A percentile compares a stretch with the other conserved stretches of the same genome.
phyloP scores from a whole-genome alignment of 352 stramenopile genomes.

The Globisporangium emineosum region DNA sequence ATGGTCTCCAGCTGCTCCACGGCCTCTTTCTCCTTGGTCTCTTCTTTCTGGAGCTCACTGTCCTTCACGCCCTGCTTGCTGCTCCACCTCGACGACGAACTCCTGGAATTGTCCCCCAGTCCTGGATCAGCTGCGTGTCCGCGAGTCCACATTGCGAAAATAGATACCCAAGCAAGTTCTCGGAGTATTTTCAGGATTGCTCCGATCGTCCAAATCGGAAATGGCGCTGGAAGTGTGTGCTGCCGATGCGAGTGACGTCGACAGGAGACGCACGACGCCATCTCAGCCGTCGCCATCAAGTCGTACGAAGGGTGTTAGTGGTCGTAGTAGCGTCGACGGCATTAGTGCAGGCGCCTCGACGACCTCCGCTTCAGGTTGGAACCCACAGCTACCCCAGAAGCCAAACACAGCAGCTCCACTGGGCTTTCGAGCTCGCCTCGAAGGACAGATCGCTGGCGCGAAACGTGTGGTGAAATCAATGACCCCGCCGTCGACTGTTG shows the following conservation, averaged over 20 bases:
- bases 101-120: slow-evolving; percentile 68
- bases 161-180: too few species aligned
- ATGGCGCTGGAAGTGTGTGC: neutral
- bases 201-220: too few species aligned
- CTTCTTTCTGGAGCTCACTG: slow-evolving; percentile 30
- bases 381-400: neutral
- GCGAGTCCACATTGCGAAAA: slow-evolving; percentile 43
- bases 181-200: too few species aligned
- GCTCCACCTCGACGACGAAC: slow-evolving; percentile 56
- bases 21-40: slow-evolving; percentile 39
- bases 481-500: neutral
- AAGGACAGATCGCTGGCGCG: slow-evolving; percentile 3
- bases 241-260: neutral
- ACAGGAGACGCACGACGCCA: too few species aligned
- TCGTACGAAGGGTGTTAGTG: neutral
- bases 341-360: neutral
- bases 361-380: too few species aligned
- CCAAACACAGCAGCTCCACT: neutral
- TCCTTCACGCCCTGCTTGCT: slow-evolving; percentile 36
- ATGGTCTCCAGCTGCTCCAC: slow-evolving; percentile 65
- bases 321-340: too few species aligned
- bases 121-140: slow-evolving; percentile 34
- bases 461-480: neutral
- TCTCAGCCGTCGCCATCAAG: too few species aligned
- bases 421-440: slow-evolving; percentile 5